Percentiles rank a stretch among this genome's conserved stretches.
phyloP scores from a whole-genome alignment of 1,139 yeast species.

The Kurtzmaniella quercitrusa region DNA sequence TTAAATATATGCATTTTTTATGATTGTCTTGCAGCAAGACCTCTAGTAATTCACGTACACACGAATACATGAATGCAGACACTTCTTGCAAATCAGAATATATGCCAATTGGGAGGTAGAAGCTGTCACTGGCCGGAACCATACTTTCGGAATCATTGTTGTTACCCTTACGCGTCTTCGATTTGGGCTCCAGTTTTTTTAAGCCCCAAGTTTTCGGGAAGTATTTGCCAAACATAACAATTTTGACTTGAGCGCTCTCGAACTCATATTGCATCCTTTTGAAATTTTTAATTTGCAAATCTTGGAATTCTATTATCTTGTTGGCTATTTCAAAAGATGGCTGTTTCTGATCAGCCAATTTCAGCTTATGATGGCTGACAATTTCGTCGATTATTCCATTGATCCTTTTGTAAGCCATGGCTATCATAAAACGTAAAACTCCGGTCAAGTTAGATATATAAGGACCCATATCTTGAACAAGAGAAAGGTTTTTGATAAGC shows the following conservation, averaged over 20 bases:
- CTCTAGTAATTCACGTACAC: conserved; percentile 31
- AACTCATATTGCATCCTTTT: conserved; percentile 13
- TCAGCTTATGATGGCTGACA: conserved; percentile 20
- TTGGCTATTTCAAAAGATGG: conserved; percentile 15
- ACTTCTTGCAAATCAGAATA: conserved; percentile 34
- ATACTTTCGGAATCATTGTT: conserved; percentile 9
- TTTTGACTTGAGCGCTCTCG: neutral
- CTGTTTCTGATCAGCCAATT: conserved; percentile 10
- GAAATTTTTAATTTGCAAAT: conserved; percentile 22
- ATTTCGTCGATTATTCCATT: conserved; percentile 24
- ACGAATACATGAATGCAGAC: conserved; percentile 26
- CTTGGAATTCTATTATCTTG: conserved; percentile 29
- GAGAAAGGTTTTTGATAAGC: conserved; percentile 2
- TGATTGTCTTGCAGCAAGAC: conserved; percentile 5
- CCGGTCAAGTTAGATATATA: conserved; percentile 21
- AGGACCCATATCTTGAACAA: neutral
- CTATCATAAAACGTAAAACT: conserved; percentile 26
- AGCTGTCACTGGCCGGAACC: conserved; percentile 16
- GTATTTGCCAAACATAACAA: conserved; percentile 7
- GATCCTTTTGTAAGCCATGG: conserved; percentile 26
- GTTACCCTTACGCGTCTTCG: neutral
- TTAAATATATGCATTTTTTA: conserved; percentile 3
- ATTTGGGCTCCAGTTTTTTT: conserved; percentile 13
- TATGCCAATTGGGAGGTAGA: conserved; percentile 36
- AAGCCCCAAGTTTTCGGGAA: conserved; percentile 35